These are phyloP conservation scores for Actinomortierella wolfii DNA, from an alignment of 371 early-diverging fungal genomes.

Conservation along the genomic window DNA sequence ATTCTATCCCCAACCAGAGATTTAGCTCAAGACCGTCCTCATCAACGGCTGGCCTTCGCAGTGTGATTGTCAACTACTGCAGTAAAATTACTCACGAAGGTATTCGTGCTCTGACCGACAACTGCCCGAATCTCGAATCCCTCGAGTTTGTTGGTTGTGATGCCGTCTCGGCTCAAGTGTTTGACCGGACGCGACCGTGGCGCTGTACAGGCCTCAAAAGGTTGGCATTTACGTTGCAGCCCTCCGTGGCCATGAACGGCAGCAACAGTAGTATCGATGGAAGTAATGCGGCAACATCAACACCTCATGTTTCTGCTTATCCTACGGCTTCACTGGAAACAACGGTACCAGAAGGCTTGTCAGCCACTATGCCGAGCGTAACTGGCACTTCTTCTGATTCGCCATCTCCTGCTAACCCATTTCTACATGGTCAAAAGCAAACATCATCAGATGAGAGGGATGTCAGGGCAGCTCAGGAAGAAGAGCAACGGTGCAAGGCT, in stretches of 20 bases:
- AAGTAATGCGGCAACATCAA: not conserved
- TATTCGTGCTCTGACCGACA: slow-evolving; percentile 17
- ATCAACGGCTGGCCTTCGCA: not conserved
- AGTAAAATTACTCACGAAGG: slow-evolving; percentile 35
- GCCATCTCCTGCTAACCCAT: too few species aligned
- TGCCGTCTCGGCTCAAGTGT: slow-evolving; percentile 32
- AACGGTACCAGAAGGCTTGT: not conserved
- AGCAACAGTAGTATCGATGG: not conserved
- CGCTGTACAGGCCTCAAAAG: slow-evolving; percentile 17
- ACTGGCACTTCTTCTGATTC: not conserved
- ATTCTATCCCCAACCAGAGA: too few species aligned
- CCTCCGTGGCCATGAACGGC: slow-evolving; percentile 9
- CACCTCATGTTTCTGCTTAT: not conserved
- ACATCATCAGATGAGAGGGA: not conserved
- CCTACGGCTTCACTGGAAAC: too few species aligned
- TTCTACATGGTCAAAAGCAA: too few species aligned
- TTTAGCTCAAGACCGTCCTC: not conserved
- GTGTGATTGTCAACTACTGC: slow-evolving; percentile 27
- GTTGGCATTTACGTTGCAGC: slow-evolving; percentile 39
- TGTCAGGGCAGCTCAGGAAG: not conserved
- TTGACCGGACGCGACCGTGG: slow-evolving; percentile 17
- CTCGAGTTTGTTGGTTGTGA: slow-evolving; percentile 38
- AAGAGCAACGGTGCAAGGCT: not conserved
- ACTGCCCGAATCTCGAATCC: slow-evolving; percentile 19
- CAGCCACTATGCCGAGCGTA: not conserved